Base-by-base conservation (phyloP, 106 monocot species). In the Dendrobium officinale region DNA sequence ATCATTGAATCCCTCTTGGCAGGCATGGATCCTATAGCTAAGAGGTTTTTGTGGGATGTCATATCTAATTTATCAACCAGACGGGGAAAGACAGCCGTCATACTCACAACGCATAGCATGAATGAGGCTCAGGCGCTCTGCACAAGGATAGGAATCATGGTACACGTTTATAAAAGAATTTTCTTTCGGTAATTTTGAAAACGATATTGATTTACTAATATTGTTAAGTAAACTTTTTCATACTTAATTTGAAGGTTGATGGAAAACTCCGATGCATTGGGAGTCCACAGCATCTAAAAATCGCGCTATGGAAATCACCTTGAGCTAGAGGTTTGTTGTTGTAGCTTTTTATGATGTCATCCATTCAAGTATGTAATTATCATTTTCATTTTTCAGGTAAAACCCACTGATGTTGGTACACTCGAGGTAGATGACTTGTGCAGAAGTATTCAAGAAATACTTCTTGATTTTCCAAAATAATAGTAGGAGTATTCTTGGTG, bases 1-100 rank as follows among this genome's bases (percentile, higher is more conserved):
- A 41, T 81, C 15, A 19, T 42, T 72, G n/a, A 77, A 24, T 79
- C 64, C 15, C 5, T 43, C 19, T 81, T 22, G 22, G 18, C 47
- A 90, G 95, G 92, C 72, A 93, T 93, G 95, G 95, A 95, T 91
- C 95, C 95, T 59, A 84, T 93, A 85, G 95, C 95, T 67, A 95
- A 89, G 82, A 80, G 95, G 67, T 95, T 95, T 78, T 93, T 95
- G 93, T 95, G 93, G 95, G 89, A 95, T 72, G 95, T 95, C 48
- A 95, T 95, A 78, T 91, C 95, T 79, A 86, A 85, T 55, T 82
- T 95, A 77, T 93, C 95, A 77, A 95, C 95, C 22, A 86, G 91
- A 81, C 80, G 75, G 75, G 95, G 92, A 84, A 95, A 93, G 79
- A 93, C 89, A 37, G 95, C 95, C 85, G 86, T 95, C 42, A 95